Evolutionary conservation across 306 rosid genomes (phyloP).

Genomic region (Gastrolobium bilobum): DNA sequence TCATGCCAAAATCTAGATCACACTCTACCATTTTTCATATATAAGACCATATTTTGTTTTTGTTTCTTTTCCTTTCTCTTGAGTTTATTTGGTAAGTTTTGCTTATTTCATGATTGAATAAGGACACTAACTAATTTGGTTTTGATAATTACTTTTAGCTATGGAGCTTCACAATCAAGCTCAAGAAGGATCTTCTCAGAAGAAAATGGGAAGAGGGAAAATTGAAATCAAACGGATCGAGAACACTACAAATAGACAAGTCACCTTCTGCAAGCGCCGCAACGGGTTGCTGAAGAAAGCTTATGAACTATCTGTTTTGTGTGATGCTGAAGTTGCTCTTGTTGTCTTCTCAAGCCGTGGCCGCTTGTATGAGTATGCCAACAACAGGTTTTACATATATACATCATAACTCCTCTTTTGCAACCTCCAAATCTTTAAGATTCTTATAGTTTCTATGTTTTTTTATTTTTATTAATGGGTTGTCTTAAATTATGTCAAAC

Average conservation of each 20-base stretch:
- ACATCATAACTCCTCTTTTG: neutral
- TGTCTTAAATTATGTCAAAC: neutral
- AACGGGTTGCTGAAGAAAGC: constrained; percentile 94
- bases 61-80: neutral
- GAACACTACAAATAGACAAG: constrained; percentile 90
- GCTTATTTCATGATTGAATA: neutral
- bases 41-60: neutral
- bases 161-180: constrained; percentile 72
- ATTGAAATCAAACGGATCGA: constrained; percentile 91
- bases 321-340: constrained; percentile 97
- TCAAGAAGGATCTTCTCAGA: constrained; percentile 74
- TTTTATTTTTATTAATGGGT: neutral
- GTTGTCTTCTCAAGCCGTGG: constrained; percentile 91
- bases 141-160: constrained; percentile 39
- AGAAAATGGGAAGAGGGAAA: constrained; percentile 88
- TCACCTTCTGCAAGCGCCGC: constrained; percentile 89
- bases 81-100: neutral
- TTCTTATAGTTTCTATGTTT: constrained; percentile 1
- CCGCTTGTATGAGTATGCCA: constrained; percentile 93
- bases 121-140: neutral
- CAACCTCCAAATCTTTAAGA: neutral
- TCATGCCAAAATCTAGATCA: constrained; percentile 39
- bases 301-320: constrained; percentile 83
- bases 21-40: constrained; percentile 12
- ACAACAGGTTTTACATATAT: constrained; percentile 68